A percentile compares a stretch with the other conserved stretches of the same genome.
phyloP scores from a whole-genome alignment of 2,329 filamentous ascomycete species.

The Leptographium wingfieldii region DNA sequence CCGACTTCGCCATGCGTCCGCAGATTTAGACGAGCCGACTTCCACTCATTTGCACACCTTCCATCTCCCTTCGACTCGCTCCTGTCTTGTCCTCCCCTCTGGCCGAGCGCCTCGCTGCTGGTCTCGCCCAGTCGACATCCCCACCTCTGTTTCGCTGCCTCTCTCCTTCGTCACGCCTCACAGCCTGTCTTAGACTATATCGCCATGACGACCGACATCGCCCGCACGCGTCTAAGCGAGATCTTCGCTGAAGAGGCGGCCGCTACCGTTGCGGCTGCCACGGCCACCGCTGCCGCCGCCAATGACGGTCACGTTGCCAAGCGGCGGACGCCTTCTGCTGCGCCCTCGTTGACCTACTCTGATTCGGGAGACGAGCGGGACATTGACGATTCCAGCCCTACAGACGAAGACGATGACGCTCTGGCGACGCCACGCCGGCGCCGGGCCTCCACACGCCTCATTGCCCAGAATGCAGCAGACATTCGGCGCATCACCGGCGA shows the following conservation, averaged over 20 bases:
- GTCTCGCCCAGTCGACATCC: background rate
- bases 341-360: slow-evolving; percentile 51
- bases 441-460: slow-evolving; percentile 57
- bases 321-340: slow-evolving; percentile 34
- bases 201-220: slow-evolving; percentile 8
- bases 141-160: background rate
- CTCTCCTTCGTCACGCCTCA: background rate
- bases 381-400: slow-evolving; percentile 31
- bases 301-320: slow-evolving; percentile 32
- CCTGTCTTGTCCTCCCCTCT: background rate
- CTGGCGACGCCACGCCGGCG: slow-evolving; percentile 29
- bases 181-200: background rate
- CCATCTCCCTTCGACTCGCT: background rate
- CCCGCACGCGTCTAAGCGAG: slow-evolving; percentile 9
- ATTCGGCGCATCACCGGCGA: slow-evolving; percentile 53
- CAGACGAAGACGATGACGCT: slow-evolving; percentile 16
- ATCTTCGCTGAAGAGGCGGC: slow-evolving; percentile 12
- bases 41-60: background rate
- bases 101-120: background rate
- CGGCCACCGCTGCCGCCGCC: slow-evolving; percentile 21
- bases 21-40: background rate
- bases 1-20: slow-evolving; percentile 1
- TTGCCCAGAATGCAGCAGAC: slow-evolving; percentile 49
- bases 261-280: slow-evolving; percentile 7
- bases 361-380: slow-evolving; percentile 46